phyloP scores from a whole-genome alignment of 192 early-diverging fungal genomes.

The Coemansia sp. region DNA sequence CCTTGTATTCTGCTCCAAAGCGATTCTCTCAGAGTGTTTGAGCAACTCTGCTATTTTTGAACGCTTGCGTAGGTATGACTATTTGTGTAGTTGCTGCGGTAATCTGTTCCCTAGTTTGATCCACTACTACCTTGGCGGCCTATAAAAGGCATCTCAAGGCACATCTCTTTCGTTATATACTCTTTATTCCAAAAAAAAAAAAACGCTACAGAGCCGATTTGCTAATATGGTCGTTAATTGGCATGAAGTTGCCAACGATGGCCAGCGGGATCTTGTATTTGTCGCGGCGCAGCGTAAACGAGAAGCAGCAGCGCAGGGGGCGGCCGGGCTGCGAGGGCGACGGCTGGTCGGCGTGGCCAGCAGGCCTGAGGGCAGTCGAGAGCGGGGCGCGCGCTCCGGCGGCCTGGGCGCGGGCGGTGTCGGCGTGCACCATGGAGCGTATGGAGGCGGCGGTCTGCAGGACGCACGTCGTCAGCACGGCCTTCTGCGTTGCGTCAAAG shows the following conservation, averaged over 20 bases:
- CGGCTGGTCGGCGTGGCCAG: conserved; percentile 31
- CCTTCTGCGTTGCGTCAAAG: conserved; percentile 96
- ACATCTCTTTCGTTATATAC: too few species aligned
- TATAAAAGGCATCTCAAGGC: too few species aligned
- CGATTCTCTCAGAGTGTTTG: too few species aligned
- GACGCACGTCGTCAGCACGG: conserved; percentile 92
- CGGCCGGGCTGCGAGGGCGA: conserved; percentile 45
- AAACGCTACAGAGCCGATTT: too few species aligned
- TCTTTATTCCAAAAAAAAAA: too few species aligned
- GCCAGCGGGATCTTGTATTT: conserved; percentile 88
- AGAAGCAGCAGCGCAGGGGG: conserved; percentile 84
- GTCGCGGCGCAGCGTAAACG: conserved; percentile 94
- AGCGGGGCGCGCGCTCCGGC: conserved; percentile 19
- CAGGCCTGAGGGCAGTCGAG: conserved; percentile 23
- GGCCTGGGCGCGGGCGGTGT: conserved; percentile 7
- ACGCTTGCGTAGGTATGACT: too few species aligned
- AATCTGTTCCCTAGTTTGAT: too few species aligned
- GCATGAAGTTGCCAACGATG: conserved; percentile 76
- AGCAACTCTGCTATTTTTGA: too few species aligned
- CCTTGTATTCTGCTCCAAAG: too few species aligned
- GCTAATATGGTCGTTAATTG: too few species aligned
- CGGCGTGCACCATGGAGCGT: conserved; percentile 31
- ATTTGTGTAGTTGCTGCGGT: too few species aligned
- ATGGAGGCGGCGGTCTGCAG: conserved; percentile 57
- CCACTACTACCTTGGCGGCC: too few species aligned